Evolutionary conservation across 768 basidiomycete species (phyloP).

Genomic region (Boletus subcaerulescens): DNA sequence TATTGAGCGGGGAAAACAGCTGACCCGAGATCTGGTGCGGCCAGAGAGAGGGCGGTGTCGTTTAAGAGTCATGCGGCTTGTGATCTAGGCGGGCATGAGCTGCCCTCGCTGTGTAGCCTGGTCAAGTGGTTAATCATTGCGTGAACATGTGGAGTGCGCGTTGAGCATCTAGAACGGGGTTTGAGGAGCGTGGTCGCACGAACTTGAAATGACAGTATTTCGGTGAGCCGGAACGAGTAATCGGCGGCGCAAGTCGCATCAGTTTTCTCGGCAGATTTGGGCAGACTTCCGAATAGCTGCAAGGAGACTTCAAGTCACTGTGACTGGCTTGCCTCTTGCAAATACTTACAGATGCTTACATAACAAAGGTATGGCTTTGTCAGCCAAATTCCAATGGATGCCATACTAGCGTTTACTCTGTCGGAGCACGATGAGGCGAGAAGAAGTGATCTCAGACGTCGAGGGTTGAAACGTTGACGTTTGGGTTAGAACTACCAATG

Average conservation of each 20-base stretch:
- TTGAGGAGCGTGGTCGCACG: conserved; percentile 22
- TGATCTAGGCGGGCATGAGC: conserved; percentile 23
- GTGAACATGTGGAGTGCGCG: conserved; percentile 34
- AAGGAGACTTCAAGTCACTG: not conserved
- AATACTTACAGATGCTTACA: conserved; percentile 6
- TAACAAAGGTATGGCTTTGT: conserved; percentile 3
- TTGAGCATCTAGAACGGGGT: conserved; percentile 30
- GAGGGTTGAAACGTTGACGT: too few species aligned
- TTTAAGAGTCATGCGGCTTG: conserved; percentile 16
- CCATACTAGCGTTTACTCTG: too few species aligned
- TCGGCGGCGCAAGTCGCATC: conserved; percentile 15
- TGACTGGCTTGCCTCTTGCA: too few species aligned
- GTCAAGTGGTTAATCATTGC: conserved; percentile 27
- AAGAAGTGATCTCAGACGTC: too few species aligned
- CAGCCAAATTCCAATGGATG: too few species aligned
- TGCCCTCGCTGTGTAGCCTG: conserved; percentile 24
- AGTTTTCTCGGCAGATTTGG: too few species aligned
- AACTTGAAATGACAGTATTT: conserved; percentile 17
- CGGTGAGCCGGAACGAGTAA: conserved; percentile 9
- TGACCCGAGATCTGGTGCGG: conserved; percentile 8
- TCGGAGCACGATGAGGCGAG: too few species aligned
- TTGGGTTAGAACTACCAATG: too few species aligned
- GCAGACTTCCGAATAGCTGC: too few species aligned
- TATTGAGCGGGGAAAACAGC: conserved; percentile 1
- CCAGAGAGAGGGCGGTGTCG: conserved; percentile 17